Percentiles rank a stretch among this genome's conserved stretches.
Evolutionary conservation across 2,329 filamentous ascomycete species (phyloP).

Genomic region (Penicillium verrucosum): DNA sequence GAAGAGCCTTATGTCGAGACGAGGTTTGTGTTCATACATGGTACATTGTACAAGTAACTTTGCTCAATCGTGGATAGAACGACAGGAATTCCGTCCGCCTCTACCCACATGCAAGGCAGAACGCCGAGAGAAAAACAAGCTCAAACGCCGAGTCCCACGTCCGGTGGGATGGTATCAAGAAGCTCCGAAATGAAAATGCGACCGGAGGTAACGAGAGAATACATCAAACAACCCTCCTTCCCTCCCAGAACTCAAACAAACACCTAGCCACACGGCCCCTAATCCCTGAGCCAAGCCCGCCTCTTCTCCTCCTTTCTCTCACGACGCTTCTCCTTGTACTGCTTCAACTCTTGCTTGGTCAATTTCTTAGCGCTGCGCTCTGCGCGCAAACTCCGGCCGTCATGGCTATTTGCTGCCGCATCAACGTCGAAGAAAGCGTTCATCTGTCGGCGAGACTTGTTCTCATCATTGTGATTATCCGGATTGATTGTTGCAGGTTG

Average conservation of each 20-base stretch:
- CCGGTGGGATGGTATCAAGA: slow-evolving; percentile 17
- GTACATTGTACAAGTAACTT: slow-evolving; percentile 12
- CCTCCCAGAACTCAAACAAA: slow-evolving; percentile 27
- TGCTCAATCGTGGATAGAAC: not conserved
- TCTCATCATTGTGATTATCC: slow-evolving; percentile 79
- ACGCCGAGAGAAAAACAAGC: slow-evolving; percentile 12
- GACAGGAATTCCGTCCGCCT: slow-evolving; percentile 2
- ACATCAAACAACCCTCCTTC: not conserved
- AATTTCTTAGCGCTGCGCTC: slow-evolving; percentile 84
- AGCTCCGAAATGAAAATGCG: slow-evolving; percentile 13
- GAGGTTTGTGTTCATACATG: slow-evolving; percentile 9
- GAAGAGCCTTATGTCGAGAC: not conserved
- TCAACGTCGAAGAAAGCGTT: slow-evolving; percentile 95
- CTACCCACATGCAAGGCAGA: slow-evolving; percentile 15
- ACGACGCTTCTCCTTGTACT: slow-evolving; percentile 83
- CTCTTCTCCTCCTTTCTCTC: slow-evolving; percentile 93
- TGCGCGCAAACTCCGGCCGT: slow-evolving; percentile 85
- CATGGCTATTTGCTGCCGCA: slow-evolving; percentile 83
- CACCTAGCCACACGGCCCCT: slow-evolving; percentile 11
- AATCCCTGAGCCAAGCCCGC: slow-evolving; percentile 85
- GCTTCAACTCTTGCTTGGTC: slow-evolving; percentile 80
- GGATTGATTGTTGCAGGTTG: slow-evolving; percentile 66
- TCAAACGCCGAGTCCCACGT: slow-evolving; percentile 20
- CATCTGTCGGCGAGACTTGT: slow-evolving; percentile 84
- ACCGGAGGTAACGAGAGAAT: slow-evolving; percentile 10